Percentiles rank a stretch among this genome's conserved stretches.
Evolutionary conservation across 2,329 filamentous ascomycete genomes (phyloP).

Genomic region (Aspergillus sp.): DNA sequence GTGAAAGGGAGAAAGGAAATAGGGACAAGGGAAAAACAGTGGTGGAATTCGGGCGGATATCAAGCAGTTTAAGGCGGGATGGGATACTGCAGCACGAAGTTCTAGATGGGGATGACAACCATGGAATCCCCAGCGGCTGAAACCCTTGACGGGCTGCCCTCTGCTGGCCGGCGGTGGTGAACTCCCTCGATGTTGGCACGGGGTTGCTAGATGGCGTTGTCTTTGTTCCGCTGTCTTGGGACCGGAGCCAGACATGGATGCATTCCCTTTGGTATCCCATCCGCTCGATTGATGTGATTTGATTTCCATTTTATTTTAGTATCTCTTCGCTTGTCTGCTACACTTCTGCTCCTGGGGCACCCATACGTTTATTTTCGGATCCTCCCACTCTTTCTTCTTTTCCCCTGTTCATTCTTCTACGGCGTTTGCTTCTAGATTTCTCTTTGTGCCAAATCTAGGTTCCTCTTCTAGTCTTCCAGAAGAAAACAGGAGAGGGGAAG

Average conservation of each 20-base stretch:
- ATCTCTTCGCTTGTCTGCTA: conserved; percentile 5
- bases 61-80: conserved; percentile 14
- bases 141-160: conserved; percentile 9
- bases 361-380: conserved; percentile 9
- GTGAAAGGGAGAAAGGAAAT: not conserved
- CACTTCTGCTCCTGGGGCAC: conserved; percentile 2
- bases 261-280: conserved; percentile 6
- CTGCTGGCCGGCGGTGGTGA: conserved; percentile 2
- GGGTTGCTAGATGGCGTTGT: conserved; percentile 13
- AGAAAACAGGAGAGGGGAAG: not conserved
- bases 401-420: conserved; percentile 13
- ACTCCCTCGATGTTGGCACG: conserved; percentile 5
- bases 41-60: conserved; percentile 12
- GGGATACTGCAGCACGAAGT: conserved; percentile 24
- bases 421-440: not conserved
- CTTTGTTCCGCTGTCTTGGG: conserved; percentile 25
- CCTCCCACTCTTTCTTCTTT: conserved; percentile 9
- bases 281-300: not conserved
- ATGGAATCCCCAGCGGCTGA: conserved; percentile 11
- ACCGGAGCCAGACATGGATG: conserved; percentile 11
- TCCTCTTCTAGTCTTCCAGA: not conserved
- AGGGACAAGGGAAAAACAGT: not conserved
- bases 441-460: conserved; percentile 6
- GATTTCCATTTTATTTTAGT: conserved; percentile 6
- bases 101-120: conserved; percentile 14